phyloP scores from a whole-genome alignment of 2,329 filamentous ascomycete species.

The Parastagonospora nodorum region DNA sequence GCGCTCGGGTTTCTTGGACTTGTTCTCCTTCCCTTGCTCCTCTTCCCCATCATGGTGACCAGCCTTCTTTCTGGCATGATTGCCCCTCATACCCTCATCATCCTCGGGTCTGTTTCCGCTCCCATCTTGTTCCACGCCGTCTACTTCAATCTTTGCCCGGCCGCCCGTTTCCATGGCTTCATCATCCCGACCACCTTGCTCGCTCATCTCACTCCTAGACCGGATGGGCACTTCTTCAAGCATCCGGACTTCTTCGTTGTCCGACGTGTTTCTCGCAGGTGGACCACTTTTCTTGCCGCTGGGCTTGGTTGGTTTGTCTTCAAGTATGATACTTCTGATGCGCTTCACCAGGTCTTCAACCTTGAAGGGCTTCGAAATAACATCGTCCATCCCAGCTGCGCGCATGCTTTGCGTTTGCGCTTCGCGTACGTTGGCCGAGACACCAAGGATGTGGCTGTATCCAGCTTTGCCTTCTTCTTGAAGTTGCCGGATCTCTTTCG shows the following conservation, averaged over 20 bases:
- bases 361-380: constrained; percentile 48
- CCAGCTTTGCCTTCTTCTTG: constrained; percentile 41
- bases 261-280: not conserved
- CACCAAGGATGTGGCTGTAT: constrained; percentile 44
- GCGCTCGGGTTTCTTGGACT: not conserved
- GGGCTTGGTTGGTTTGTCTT: constrained; percentile 6
- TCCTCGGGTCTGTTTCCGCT: not conserved
- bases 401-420: constrained; percentile 41
- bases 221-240: not conserved
- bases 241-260: not conserved
- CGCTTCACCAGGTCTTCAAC: constrained; percentile 41
- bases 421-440: constrained; percentile 46
- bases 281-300: not conserved
- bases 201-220: not conserved
- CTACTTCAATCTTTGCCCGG: not conserved
- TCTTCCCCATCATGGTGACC: not conserved
- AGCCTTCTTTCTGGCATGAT: not conserved
- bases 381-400: constrained; percentile 46
- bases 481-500: constrained; percentile 45
- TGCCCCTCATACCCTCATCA: not conserved
- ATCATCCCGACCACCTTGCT: not conserved
- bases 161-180: not conserved
- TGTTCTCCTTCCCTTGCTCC: not conserved
- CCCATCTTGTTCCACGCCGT: not conserved
- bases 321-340: constrained; percentile 27